Base-by-base conservation (phyloP, 495 filamentous ascomycete species). In the Aspergillus bertholletiae region DNA sequence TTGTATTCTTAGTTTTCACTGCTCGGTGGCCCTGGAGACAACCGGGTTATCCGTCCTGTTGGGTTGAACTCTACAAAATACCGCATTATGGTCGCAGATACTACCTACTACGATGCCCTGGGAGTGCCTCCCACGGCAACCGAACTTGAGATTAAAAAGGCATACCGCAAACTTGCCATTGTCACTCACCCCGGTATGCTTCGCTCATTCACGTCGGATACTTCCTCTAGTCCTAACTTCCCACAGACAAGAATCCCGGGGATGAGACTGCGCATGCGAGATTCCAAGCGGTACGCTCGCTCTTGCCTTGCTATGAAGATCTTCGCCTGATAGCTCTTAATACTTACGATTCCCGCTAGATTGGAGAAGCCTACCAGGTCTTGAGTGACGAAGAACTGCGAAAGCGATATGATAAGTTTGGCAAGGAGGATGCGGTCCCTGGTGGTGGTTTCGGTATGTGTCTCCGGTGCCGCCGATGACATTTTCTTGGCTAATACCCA, bases 121-220 rank as follows among this genome's bases (percentile, higher is more conserved):
- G 88, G 87, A 54, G 95, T 99, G 62, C 82, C 85, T 68, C 87
- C 92, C 39, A 90, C 85, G 11, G 95, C 94, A 17, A 88, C 90
- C 51, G 91, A 96, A 67, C 85, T 97, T 7, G 95, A 99, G 58
- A 97, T 99, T 74, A 99, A 99, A 78, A 97, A 97, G 74, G 94
- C 94, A n/a, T 99, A 99, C 71, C 82, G 94, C 55, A 97, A 92
- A 72, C 86, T 94, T 27, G 94, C 94, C 43, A 96, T 99, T 61
- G 78, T 80, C 53, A 84, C 86, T 54, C 85, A 88, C 61, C 85
- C 85, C n/a, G 82, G 82, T 85, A 71, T 27, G 69, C 26, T 54
- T 11, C 44, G 21, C 6, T 27, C 18, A 0, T 46, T 27, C 3
- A 13, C 26, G 9, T 5, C 37, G 20, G 7, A 3, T 3, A 21